Evolutionary conservation across 768 basidiomycete genomes (phyloP).

Genomic region (Bullera alba): DNA sequence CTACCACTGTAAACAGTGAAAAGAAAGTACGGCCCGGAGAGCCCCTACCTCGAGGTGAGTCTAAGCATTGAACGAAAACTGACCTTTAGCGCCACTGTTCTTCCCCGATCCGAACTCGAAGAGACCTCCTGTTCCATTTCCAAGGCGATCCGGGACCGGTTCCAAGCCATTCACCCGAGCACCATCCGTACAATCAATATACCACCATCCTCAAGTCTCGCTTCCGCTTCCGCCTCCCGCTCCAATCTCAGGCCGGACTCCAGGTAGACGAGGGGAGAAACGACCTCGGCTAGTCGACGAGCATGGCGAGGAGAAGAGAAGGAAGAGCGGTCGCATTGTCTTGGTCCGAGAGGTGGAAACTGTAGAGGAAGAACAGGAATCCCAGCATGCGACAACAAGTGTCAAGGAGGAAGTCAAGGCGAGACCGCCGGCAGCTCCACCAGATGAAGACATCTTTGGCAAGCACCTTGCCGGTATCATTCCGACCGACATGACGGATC

Average conservation of each 20-base stretch:
- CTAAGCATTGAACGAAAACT: not conserved
- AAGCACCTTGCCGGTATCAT: constrained; percentile 13
- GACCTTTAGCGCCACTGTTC: constrained; percentile 27
- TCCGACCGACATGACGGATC: not conserved
- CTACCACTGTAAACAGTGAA: constrained; percentile 10
- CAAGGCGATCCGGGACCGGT: constrained; percentile 7
- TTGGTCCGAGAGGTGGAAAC: constrained; percentile 1
- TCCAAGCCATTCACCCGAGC: constrained; percentile 21
- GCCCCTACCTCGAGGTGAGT: constrained; percentile 40
- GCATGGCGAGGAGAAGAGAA: constrained; percentile 7
- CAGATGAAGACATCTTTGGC: constrained; percentile 38
- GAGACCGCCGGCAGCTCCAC: not conserved
- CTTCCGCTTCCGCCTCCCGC: constrained; percentile 2
- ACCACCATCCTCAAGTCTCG: constrained; percentile 16
- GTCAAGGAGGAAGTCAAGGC: not conserved
- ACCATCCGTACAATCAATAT: constrained; percentile 27
- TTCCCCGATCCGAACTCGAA: constrained; percentile 25
- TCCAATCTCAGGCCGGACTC: constrained; percentile 29
- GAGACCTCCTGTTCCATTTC: constrained; percentile 26
- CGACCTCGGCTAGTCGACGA: constrained; percentile 15
- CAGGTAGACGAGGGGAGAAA: constrained; percentile 41
- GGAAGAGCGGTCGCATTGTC: constrained; percentile 24
- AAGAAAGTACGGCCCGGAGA: constrained; percentile 39
- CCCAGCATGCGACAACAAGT: not conserved
- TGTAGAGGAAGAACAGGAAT: not conserved